Percentiles rank a stretch among this genome's conserved stretches.
Conservation (phyloP, 352 stramenopile species). For the Pythium volutum region DNA sequence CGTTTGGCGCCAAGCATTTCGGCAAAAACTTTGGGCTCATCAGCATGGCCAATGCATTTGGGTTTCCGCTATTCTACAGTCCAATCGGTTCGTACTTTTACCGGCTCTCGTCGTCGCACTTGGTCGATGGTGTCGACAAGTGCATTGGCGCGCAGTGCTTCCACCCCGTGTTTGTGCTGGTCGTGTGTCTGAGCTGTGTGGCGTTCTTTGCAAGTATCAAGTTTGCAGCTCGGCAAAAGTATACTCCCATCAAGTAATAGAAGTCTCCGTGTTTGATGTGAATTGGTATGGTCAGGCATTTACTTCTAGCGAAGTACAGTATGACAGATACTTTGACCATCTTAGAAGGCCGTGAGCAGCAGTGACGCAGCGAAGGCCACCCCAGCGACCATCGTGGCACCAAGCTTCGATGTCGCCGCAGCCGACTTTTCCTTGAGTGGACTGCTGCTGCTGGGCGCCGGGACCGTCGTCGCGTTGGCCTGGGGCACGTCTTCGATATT, state of each 20-base stretch:
- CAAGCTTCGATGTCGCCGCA: too few relatives aligned
- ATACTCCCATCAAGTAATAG: slow-evolving; percentile 11
- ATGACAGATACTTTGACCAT: too few relatives aligned
- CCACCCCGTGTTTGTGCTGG: slow-evolving; percentile 55
- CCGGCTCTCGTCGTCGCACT: slow-evolving; percentile 26
- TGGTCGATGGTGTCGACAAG: slow-evolving; percentile 40
- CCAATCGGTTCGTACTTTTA: slow-evolving; percentile 67
- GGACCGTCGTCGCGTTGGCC: not conserved
- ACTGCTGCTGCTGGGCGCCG: not conserved
- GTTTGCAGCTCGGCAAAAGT: slow-evolving; percentile 40
- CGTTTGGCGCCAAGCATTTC: slow-evolving; percentile 65
- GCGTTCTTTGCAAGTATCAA: slow-evolving; percentile 50
- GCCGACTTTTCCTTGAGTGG: too few relatives aligned
- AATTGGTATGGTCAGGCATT: not conserved
- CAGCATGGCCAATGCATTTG: slow-evolving; percentile 65
- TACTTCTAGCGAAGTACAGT: too few relatives aligned
- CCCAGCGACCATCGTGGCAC: too few relatives aligned
- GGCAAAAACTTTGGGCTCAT: slow-evolving; percentile 81
- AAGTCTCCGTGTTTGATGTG: not conserved
- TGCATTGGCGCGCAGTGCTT: slow-evolving; percentile 64
- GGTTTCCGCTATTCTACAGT: slow-evolving; percentile 72
- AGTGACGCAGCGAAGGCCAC: too few relatives aligned
- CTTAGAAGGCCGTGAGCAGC: too few relatives aligned
- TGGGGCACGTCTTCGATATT: not conserved
- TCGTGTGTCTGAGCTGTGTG: slow-evolving; percentile 46